phyloP scores from a whole-genome alignment of 805 yeast species.

The Naumovozyma dairenensis region DNA sequence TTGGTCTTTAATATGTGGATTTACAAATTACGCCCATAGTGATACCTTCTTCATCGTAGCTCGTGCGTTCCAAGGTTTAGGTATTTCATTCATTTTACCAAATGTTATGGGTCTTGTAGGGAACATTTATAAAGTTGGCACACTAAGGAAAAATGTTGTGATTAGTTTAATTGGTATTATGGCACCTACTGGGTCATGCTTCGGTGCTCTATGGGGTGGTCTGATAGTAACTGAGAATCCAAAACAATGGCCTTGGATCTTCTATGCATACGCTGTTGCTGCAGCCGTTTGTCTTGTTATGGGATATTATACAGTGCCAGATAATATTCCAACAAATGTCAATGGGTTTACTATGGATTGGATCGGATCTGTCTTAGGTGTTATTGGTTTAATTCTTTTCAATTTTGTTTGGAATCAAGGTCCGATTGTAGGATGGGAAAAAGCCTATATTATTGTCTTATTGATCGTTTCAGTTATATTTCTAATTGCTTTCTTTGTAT shows the following conservation, averaged over 20 bases:
- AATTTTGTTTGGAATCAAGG: slow-evolving; percentile 72
- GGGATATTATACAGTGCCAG: slow-evolving; percentile 22
- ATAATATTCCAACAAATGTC: slow-evolving; percentile 20
- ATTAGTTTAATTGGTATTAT: slow-evolving; percentile 48
- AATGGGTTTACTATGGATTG: slow-evolving; percentile 34
- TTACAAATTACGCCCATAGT: slow-evolving; percentile 42
- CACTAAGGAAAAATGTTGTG: slow-evolving; percentile 38
- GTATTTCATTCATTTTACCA: slow-evolving; percentile 48
- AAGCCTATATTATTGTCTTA: slow-evolving; percentile 47
- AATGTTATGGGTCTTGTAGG: slow-evolving; percentile 50
- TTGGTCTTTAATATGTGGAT: slow-evolving; percentile 54
- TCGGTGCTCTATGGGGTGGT: slow-evolving; percentile 45
- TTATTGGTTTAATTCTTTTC: slow-evolving; percentile 49
- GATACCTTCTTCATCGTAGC: slow-evolving; percentile 41
- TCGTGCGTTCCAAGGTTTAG: slow-evolving; percentile 56
- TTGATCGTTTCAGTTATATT: slow-evolving; percentile 40
- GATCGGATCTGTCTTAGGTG: slow-evolving; percentile 47
- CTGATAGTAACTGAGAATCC: slow-evolving; percentile 25
- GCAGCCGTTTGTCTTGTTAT: slow-evolving; percentile 11
- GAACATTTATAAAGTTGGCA: slow-evolving; percentile 34
- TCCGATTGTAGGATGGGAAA: slow-evolving; percentile 59
- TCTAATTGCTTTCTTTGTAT: slow-evolving; percentile 37
- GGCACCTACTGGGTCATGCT: slow-evolving; percentile 51
- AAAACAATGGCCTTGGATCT: slow-evolving; percentile 24
- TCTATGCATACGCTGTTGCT: slow-evolving; percentile 21